phyloP scores from a whole-genome alignment of 495 filamentous ascomycete genomes.

The Penicillium robsamsonii region DNA sequence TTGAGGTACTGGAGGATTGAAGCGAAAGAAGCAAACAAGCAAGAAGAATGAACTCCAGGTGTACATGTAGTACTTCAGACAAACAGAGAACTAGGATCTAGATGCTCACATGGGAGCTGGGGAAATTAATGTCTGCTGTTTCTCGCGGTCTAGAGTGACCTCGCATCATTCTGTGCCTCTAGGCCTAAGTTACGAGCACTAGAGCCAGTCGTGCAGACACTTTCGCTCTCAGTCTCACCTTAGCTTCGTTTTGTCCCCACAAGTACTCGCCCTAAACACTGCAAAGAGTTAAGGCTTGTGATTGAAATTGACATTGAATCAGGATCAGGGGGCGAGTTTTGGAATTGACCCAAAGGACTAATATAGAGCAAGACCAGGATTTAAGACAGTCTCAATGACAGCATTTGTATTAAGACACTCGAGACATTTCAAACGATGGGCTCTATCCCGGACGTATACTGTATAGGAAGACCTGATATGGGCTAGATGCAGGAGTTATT shows the following conservation, averaged over 20 bases:
- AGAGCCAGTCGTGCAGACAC: background rate
- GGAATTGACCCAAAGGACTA: background rate
- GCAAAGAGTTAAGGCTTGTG: background rate
- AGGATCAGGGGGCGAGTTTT: background rate
- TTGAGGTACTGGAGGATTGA: background rate
- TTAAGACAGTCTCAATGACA: background rate
- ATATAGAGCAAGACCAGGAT: background rate
- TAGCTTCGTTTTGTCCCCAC: constrained; percentile 1
- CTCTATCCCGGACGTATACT: background rate
- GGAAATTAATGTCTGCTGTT: background rate
- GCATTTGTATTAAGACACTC: background rate
- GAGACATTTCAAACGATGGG: background rate
- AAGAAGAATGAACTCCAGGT: background rate
- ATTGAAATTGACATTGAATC: background rate
- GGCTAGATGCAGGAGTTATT: background rate
- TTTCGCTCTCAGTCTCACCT: background rate
- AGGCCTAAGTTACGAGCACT: background rate
- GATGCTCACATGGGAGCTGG: background rate
- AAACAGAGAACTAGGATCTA: background rate
- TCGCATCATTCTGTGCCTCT: background rate
- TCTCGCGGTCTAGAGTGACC: background rate
- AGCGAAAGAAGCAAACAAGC: background rate
- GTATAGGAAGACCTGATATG: background rate
- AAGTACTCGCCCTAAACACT: background rate
- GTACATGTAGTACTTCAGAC: background rate